phyloP scores from a whole-genome alignment of 768 basidiomycete genomes.

The Cystobasidium tubakii region DNA sequence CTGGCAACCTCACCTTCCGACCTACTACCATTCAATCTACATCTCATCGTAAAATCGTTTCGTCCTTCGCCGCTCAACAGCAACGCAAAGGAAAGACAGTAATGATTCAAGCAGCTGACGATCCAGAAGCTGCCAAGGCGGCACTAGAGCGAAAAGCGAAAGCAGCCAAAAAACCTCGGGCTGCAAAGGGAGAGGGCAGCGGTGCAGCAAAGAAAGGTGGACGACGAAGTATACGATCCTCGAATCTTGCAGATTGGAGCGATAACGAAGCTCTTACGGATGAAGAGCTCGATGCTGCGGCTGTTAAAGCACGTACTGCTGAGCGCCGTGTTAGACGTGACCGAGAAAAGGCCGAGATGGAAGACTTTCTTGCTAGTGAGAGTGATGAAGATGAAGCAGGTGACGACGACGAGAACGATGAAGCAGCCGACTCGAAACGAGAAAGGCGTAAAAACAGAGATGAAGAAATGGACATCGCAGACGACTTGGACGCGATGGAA shows the following conservation, averaged over 20 bases:
- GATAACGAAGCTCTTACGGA: slow-evolving; percentile 13
- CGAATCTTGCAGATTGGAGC: slow-evolving; percentile 7
- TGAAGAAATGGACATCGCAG: slow-evolving; percentile 17
- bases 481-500: slow-evolving; percentile 38
- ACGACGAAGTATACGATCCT: slow-evolving; percentile 11
- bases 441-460: slow-evolving; percentile 1
- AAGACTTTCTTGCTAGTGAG: slow-evolving; percentile 33
- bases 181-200: slow-evolving; percentile 21
- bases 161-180: slow-evolving; percentile 35
- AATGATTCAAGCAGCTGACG: slow-evolving; percentile 53
- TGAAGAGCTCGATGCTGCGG: neutral
- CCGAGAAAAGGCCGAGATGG: slow-evolving; percentile 21
- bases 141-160: slow-evolving; percentile 18
- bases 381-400: slow-evolving; percentile 31
- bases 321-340: neutral
- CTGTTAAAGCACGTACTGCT: slow-evolving; percentile 15
- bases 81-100: slow-evolving; percentile 66
- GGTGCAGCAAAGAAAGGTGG: slow-evolving; percentile 24
- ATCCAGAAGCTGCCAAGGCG: slow-evolving; percentile 40
- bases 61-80: slow-evolving; percentile 77
- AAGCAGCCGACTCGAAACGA: neutral
- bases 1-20: slow-evolving; percentile 73
- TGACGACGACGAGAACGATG: slow-evolving; percentile 27
- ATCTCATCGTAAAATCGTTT: slow-evolving; percentile 80
- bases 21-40: slow-evolving; percentile 86